Base-by-base conservation (phyloP, 2,329 filamentous ascomycete genomes). In the Sporothrix inflata region DNA sequence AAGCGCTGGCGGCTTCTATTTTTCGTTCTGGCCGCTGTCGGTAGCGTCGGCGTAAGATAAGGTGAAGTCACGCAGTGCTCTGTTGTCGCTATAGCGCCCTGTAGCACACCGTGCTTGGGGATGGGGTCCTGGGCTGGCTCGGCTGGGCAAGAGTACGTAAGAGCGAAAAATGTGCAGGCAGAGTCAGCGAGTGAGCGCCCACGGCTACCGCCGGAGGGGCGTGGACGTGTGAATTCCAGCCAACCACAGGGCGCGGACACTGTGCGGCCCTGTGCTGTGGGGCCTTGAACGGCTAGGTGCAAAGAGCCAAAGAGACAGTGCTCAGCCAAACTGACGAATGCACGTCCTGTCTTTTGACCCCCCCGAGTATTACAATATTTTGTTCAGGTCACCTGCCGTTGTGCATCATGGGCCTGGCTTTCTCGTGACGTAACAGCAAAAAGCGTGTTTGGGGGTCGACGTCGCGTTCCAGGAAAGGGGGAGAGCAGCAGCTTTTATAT, bases 161-260 rank as follows among this genome's bases (percentile, higher is more conserved):
- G 21, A 42, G 21, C 11, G 34, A n/a, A 63, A 42, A 40, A n/a
- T 42, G 38, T 63, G 34, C 34, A 63, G n/a, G 16, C 57, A 63
- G 57, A 63, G 40, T 66, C 61, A 27, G 40, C 61, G 21, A 16
- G 60, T 65, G 60, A 65, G 60, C 21, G 63, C 21, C n/a, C 6
- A n/a, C 63, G 63, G 63, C 63, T 66, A 49, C 24, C 42, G 12
- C 63, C 63, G 63, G 63, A 66, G 63, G 57, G 40, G 8, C 40
- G 7, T n/a, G 24, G 49, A 66, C 42, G 40, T 66, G 63, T 21
- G 38, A 27, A 65, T 42, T 65, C 12, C 3, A 27, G 60, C 60
- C 60, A 65, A 45, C n/a, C 21, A 65, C 21, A 65, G 60, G 38
- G 60, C 4, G 38, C 60, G 60, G 60, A 14, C 38, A 65, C 60